Conservation (phyloP, 352 stramenopile genomes). For the Phytophthora ohioensis region DNA sequence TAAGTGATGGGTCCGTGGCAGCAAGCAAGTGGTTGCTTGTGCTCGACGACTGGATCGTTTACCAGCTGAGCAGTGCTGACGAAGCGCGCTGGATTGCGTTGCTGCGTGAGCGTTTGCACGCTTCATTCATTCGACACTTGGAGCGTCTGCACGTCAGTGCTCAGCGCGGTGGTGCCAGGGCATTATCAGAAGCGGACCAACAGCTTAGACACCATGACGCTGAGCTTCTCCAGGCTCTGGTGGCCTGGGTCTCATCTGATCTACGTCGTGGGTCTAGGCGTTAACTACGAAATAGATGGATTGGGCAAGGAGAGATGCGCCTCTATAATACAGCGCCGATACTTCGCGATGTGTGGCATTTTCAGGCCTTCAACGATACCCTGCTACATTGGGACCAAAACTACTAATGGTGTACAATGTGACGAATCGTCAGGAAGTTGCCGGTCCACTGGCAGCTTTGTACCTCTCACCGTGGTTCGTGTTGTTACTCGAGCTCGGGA, state of each 20-base stretch:
- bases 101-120: conserved; percentile 66
- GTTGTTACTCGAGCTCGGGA: too few relatives aligned
- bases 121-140: conserved; percentile 73
- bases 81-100: conserved; percentile 59
- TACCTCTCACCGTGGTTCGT: too few relatives aligned
- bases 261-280: conserved; percentile 28
- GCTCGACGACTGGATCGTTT: conserved; percentile 83
- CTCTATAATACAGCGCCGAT: too few relatives aligned
- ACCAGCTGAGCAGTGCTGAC: conserved; percentile 52
- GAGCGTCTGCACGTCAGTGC: conserved; percentile 58
- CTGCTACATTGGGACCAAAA: too few relatives aligned
- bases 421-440: too few relatives aligned
- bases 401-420: too few relatives aligned
- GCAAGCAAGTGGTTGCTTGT: conserved; percentile 57
- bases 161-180: conserved; percentile 24
- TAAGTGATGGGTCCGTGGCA: conserved; percentile 2
- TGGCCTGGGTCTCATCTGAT: conserved; percentile 64
- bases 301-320: too few relatives aligned
- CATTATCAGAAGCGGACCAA: conserved; percentile 17
- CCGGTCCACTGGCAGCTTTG: too few relatives aligned
- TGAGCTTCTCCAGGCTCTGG: conserved; percentile 57
- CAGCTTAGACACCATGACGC: conserved; percentile 56
- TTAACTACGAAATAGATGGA: neutral
- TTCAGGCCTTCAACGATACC: too few relatives aligned
- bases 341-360: too few relatives aligned